These are phyloP conservation scores for Chlamydomonas incerta DNA, from an alignment of 139 green algal species.

Conservation along the genomic window DNA sequence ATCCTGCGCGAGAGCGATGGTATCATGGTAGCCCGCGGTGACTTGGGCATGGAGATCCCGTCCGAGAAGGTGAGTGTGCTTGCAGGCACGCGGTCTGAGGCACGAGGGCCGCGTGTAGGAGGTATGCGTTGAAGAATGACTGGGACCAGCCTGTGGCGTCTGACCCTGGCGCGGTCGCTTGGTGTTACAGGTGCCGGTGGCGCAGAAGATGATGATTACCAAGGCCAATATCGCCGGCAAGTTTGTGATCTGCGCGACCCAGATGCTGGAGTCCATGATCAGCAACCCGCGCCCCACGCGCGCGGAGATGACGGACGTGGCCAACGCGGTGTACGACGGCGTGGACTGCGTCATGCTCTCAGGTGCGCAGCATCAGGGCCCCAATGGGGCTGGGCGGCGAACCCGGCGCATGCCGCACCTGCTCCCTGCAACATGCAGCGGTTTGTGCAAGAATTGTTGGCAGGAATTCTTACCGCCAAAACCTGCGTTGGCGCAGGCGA, in stretches of 20 bases:
- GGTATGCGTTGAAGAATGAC: no score
- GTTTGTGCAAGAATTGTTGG: no score
- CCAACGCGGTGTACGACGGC: conserved; percentile 87
- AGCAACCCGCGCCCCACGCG: conserved; percentile 74
- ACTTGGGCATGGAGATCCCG: conserved; percentile 82
- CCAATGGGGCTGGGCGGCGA: no score
- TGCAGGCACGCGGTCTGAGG: no score
- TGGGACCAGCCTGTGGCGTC: no score
- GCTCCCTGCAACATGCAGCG: no score
- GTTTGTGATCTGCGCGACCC: conserved; percentile 68
- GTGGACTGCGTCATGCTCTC: conserved; percentile 76
- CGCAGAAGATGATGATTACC: conserved; percentile 81
- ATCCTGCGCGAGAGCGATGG: conserved; percentile 79
- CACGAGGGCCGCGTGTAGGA: no score
- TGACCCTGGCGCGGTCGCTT: not conserved
- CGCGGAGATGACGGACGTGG: conserved; percentile 91
- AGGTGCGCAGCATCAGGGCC: no score
- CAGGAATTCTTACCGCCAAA: no score
- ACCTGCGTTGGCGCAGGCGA: conserved; percentile 60
- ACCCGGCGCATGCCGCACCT: no score
- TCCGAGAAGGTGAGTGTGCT: conserved; percentile 69
- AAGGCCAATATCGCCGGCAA: conserved; percentile 82
- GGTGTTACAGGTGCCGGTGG: conserved; percentile 49
- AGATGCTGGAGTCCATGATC: conserved; percentile 85
- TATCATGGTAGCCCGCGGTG: conserved; percentile 85